phyloP scores from a whole-genome alignment of 176 grass and related monocot genomes.

The maize (Zea mays) region DNA sequence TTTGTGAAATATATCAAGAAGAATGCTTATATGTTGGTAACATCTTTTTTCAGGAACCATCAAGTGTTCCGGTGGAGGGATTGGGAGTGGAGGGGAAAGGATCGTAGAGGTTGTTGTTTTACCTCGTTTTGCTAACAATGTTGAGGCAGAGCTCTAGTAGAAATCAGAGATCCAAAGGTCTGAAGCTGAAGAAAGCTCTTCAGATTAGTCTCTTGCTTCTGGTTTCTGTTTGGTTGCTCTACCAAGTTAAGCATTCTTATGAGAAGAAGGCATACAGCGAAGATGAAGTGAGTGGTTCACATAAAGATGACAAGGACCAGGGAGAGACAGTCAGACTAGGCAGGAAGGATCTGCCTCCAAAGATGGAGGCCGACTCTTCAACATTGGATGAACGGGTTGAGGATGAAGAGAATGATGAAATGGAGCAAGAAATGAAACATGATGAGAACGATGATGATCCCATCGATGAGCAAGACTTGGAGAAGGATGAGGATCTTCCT shows the following conservation, averaged over 20 bases:
- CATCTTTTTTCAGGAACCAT: slow-evolving; percentile 23
- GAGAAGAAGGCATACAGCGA: slow-evolving; percentile 58
- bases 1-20: not conserved
- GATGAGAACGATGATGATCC: slow-evolving; percentile 52
- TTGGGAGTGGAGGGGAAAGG: not conserved
- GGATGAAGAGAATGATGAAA: slow-evolving; percentile 63
- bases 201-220: slow-evolving; percentile 73
- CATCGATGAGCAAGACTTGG: slow-evolving; percentile 51
- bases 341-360: slow-evolving; percentile 61
- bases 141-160: slow-evolving; percentile 85
- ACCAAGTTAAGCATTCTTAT: slow-evolving; percentile 86
- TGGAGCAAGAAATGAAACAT: slow-evolving; percentile 63
- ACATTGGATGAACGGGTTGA: slow-evolving; percentile 66
- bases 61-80: slow-evolving; percentile 29
- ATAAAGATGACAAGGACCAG: slow-evolving; percentile 51
- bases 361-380: slow-evolving; percentile 62
- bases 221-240: slow-evolving; percentile 83
- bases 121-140: slow-evolving; percentile 39
- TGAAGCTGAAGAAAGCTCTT: slow-evolving; percentile 82
- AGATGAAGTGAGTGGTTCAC: slow-evolving; percentile 26
- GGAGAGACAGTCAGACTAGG: slow-evolving; percentile 41
- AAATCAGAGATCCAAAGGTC: slow-evolving; percentile 78
- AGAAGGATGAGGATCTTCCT: slow-evolving; percentile 49
- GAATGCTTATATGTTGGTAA: slow-evolving; percentile 35
- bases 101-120: not conserved